Evolutionary conservation across 768 basidiomycete species (phyloP).

Genomic region (Chalciporus pseudorubinellus): DNA sequence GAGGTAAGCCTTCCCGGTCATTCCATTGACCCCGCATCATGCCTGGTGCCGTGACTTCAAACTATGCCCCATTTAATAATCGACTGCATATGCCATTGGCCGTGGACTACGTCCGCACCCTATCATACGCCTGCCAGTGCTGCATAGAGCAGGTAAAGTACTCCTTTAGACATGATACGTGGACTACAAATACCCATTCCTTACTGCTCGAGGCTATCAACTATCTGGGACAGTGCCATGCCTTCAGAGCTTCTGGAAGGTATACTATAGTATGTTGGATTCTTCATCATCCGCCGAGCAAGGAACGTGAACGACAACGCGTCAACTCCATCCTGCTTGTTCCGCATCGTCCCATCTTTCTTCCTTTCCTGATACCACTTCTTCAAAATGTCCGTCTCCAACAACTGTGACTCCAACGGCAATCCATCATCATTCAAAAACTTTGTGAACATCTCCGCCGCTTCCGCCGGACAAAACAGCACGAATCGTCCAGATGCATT

Average conservation of each 20-base stretch:
- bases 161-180: neutral
- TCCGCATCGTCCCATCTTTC: constrained; percentile 37
- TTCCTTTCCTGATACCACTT: constrained; percentile 47
- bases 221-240: constrained; percentile 65
- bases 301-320: constrained; percentile 81
- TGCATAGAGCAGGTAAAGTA: too few relatives aligned
- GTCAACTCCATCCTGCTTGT: constrained; percentile 72
- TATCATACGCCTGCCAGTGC: too few relatives aligned
- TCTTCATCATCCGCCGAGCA: constrained; percentile 62
- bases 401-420: constrained; percentile 80
- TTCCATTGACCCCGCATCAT: too few relatives aligned
- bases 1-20: too few relatives aligned
- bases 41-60: too few relatives aligned
- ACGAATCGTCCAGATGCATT: constrained; percentile 64
- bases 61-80: too few relatives aligned
- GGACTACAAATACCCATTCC: too few relatives aligned
- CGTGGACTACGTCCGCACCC: too few relatives aligned
- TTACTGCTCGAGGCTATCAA: constrained; percentile 46
- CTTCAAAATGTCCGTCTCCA: constrained; percentile 47
- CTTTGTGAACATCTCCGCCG: constrained; percentile 73
- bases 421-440: constrained; percentile 82
- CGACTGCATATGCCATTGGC: too few relatives aligned
- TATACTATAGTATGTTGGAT: constrained; percentile 84
- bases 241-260: constrained; percentile 38
- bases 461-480: constrained; percentile 88